Conservation (phyloP, 2,329 filamentous ascomycete species). For the Sporothrix protearum region DNA sequence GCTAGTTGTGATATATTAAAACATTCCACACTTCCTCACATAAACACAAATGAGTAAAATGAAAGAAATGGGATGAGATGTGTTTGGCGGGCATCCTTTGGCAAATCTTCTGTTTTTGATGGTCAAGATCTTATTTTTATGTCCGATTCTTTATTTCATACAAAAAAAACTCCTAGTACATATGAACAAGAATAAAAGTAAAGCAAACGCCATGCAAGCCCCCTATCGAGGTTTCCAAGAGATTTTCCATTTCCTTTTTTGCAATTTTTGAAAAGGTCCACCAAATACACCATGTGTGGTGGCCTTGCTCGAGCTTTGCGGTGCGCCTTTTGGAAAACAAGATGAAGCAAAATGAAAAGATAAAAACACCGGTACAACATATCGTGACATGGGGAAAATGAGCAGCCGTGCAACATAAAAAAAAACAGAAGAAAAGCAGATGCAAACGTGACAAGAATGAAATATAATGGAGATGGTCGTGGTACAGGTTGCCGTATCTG, state of each 20-base stretch:
- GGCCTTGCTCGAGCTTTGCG: constrained; percentile 5
- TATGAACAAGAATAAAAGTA: background rate
- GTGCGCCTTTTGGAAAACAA: background rate
- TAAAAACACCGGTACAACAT: constrained; percentile 1
- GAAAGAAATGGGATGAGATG: background rate
- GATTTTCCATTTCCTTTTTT: background rate
- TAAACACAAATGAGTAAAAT: background rate
- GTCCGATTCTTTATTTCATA: constrained; percentile 7
- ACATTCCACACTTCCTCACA: background rate
- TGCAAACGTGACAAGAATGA: constrained; percentile 6
- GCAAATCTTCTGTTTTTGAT: background rate
- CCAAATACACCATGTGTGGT: background rate
- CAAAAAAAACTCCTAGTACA: constrained; percentile 3
- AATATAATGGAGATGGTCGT: constrained; percentile 25
- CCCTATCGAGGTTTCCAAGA: background rate
- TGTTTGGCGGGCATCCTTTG: background rate
- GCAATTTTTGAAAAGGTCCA: background rate
- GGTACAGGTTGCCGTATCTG: constrained; percentile 20
- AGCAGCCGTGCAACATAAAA: background rate
- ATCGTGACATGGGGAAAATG: constrained; percentile 14
- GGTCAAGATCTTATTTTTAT: background rate
- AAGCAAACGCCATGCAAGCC: constrained; percentile 19
- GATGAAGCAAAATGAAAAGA: background rate
- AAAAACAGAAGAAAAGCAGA: background rate
- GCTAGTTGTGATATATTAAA: too few species aligned